Conservation (phyloP, 2,329 filamentous ascomycete species). For the Neocatenulostroma microsporum region DNA sequence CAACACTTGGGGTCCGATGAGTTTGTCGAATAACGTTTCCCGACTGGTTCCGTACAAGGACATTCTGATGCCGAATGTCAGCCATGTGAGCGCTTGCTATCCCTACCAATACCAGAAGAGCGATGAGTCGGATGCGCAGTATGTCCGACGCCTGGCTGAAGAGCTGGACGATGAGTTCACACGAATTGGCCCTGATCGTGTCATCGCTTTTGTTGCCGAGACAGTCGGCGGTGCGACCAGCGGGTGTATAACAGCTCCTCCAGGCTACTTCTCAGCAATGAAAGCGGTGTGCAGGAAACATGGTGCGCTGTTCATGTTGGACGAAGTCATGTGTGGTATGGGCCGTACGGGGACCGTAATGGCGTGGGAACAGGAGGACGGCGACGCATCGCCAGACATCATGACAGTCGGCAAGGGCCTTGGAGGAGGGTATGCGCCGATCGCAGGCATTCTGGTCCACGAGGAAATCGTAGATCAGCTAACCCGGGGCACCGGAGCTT, state of each 20-base stretch:
- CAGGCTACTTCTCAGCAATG: constrained; percentile 50
- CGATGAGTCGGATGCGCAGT: constrained; percentile 35
- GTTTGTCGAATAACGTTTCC: constrained; percentile 31
- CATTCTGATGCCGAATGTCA: constrained; percentile 25
- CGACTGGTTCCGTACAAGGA: constrained; percentile 29
- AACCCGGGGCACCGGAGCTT: constrained; percentile 33
- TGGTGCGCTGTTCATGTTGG: constrained; percentile 49
- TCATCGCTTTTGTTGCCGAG: constrained; percentile 46
- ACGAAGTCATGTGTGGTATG: constrained; percentile 37
- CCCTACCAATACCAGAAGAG: constrained; percentile 30
- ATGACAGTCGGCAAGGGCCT: constrained; percentile 58
- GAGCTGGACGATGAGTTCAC: constrained; percentile 45
- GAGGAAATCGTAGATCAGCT: constrained; percentile 42
- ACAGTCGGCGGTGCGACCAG: constrained; percentile 44
- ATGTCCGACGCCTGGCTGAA: constrained; percentile 33
- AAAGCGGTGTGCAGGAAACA: constrained; percentile 48
- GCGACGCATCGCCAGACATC: constrained; percentile 55
- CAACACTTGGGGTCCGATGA: constrained; percentile 43
- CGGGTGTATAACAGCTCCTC: constrained; percentile 45
- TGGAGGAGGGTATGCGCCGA: constrained; percentile 53
- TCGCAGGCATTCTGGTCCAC: constrained; percentile 51
- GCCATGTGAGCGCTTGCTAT: constrained; percentile 25
- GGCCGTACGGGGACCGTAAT: constrained; percentile 25
- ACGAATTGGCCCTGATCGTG: constrained; percentile 38
- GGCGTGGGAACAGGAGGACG: constrained; percentile 29